phyloP scores from a whole-genome alignment of 2,329 filamentous ascomycete genomes.

The Chaetoscypha palmicola region DNA sequence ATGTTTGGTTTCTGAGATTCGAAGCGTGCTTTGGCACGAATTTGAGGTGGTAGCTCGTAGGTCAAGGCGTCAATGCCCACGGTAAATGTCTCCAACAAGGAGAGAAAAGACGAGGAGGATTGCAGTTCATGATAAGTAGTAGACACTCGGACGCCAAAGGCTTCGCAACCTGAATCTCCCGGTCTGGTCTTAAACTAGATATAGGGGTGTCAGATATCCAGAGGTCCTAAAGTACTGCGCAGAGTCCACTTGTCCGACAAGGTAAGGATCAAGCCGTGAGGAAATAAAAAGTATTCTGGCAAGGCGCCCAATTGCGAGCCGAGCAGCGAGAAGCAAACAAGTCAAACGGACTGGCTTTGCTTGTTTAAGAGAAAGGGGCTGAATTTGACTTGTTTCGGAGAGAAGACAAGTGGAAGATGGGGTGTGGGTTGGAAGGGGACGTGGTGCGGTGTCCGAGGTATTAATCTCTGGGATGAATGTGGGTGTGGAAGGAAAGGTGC shows the following conservation, averaged over 20 bases:
- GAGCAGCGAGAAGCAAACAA: slow-evolving; percentile 11
- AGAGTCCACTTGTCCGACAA: slow-evolving; percentile 11
- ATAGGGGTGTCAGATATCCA: slow-evolving; percentile 17
- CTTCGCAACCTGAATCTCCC: slow-evolving; percentile 22
- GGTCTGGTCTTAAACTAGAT: slow-evolving; percentile 4
- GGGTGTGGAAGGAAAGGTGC: slow-evolving; percentile 16
- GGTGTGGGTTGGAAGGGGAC: slow-evolving; percentile 4
- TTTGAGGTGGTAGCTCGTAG: slow-evolving; percentile 9
- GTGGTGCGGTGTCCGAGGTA: slow-evolving; percentile 3
- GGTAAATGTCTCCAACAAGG: slow-evolving; percentile 31
- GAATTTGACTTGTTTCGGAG: slow-evolving; percentile 16
- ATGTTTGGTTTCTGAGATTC: slow-evolving; percentile 1
- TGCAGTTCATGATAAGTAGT: slow-evolving; percentile 31
- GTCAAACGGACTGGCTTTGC: slow-evolving; percentile 16
- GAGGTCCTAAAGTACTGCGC: slow-evolving; percentile 10
- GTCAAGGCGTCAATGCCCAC: slow-evolving; percentile 30
- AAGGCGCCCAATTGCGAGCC: slow-evolving; percentile 21
- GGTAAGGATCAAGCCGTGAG: slow-evolving; percentile 15
- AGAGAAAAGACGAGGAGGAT: slow-evolving; percentile 29
- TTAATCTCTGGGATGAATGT: slow-evolving; percentile 13
- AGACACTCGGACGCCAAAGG: slow-evolving; percentile 18
- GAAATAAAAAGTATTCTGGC: slow-evolving; percentile 14
- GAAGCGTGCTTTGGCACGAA: slow-evolving; percentile 12
- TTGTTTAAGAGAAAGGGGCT: slow-evolving; percentile 17
- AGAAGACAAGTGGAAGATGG: slow-evolving; percentile 11